Percentiles rank a stretch among this genome's conserved stretches.
Evolutionary conservation across 176 grass and related monocot species (phyloP).

Genomic region (Puccinellia tenuiflora): DNA sequence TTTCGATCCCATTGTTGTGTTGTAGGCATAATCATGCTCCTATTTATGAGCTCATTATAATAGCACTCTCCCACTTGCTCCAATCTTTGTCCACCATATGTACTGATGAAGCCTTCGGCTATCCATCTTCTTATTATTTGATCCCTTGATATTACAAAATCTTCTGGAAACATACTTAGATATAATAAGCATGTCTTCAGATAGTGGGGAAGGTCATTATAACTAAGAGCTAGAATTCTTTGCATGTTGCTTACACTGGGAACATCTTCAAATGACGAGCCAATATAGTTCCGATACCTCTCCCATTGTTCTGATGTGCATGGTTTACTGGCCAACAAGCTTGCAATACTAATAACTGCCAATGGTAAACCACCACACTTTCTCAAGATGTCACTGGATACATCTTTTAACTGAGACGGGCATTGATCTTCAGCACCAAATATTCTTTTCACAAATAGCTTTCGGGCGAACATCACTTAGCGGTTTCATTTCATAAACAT

Average conservation of each 20-base stretch:
- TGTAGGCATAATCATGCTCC: not conserved
- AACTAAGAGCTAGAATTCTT: not conserved
- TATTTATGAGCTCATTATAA: not conserved
- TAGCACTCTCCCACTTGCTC: not conserved
- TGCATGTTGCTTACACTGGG: not conserved
- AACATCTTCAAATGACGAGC: not conserved
- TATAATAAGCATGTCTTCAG: not conserved
- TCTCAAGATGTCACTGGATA: not conserved
- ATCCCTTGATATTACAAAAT: not conserved
- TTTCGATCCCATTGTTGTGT: not conserved
- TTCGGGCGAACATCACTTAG: not conserved
- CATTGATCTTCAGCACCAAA: not conserved
- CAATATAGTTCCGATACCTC: not conserved
- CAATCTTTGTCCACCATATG: not conserved
- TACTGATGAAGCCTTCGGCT: not conserved
- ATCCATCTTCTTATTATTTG: not conserved
- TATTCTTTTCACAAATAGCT: not conserved
- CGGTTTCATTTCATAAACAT: conserved; percentile 1
- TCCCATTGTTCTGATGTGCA: not conserved
- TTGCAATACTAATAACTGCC: not conserved
- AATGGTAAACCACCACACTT: not conserved
- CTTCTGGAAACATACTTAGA: not conserved
- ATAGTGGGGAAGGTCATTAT: not conserved
- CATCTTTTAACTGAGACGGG: not conserved
- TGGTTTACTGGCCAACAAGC: not conserved